These are phyloP conservation scores for Claviceps fusiformis DNA, from an alignment of 2,329 filamentous ascomycete genomes.

Conservation along the genomic window DNA sequence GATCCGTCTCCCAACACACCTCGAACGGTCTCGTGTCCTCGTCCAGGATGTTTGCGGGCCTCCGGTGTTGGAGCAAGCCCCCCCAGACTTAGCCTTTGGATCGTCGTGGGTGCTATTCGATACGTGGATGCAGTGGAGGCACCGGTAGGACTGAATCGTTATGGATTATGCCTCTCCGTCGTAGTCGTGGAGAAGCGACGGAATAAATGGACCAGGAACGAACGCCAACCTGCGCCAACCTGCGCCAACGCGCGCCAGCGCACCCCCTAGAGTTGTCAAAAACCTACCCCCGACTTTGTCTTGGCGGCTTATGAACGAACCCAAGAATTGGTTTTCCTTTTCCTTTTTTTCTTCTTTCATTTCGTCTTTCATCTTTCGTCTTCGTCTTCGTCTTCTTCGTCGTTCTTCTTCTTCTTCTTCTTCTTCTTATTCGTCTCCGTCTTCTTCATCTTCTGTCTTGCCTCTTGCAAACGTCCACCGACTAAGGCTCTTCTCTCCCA, in stretches of 20 bases:
- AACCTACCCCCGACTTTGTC: not conserved
- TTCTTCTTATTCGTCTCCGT: too few species aligned
- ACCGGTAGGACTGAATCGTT: too few species aligned
- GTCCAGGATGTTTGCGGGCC: not conserved
- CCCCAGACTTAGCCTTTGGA: not conserved
- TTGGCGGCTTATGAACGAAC: not conserved
- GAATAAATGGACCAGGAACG: not conserved
- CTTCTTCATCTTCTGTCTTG: too few species aligned
- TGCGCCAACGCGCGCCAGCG: too few species aligned
- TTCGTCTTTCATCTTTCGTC: not conserved
- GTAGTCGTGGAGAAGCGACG: not conserved
- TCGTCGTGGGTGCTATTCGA: not conserved
- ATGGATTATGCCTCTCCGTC: not conserved
- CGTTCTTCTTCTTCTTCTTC: too few species aligned
- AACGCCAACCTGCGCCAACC: not conserved
- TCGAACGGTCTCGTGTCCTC: slow-evolving; percentile 3
- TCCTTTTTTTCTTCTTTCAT: not conserved
- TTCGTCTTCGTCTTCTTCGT: too few species aligned
- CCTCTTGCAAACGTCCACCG: too few species aligned
- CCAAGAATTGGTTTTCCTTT: not conserved
- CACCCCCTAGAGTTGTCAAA: too few species aligned
- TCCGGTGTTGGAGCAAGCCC: not conserved
- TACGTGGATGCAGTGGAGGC: not conserved
- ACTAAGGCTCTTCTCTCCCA: too few species aligned
- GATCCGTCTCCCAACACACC: too few species aligned